Conservation (phyloP, 1,139 yeast species). For the Pichia sp. region DNA sequence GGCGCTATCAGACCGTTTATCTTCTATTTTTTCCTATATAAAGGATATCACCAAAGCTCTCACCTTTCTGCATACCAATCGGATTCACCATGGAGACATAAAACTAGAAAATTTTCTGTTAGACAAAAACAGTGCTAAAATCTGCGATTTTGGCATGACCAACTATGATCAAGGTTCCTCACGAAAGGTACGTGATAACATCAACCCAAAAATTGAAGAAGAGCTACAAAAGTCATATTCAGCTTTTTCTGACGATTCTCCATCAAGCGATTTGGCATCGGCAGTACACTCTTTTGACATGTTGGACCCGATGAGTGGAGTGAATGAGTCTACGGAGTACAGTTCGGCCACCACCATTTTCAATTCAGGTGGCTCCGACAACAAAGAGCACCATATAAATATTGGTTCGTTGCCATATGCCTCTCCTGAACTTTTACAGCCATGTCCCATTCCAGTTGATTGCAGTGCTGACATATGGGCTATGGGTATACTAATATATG, state of each 20-base stretch:
- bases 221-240: neutral
- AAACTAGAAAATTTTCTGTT: conserved; percentile 82
- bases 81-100: conserved; percentile 83
- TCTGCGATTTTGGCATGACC: conserved; percentile 89
- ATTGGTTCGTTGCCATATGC: conserved; percentile 93
- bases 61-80: conserved; percentile 64
- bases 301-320: neutral
- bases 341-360: neutral
- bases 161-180: conserved; percentile 20
- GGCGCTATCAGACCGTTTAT: conserved; percentile 31
- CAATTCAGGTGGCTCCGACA: neutral
- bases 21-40: conserved; percentile 36
- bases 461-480: conserved; percentile 90
- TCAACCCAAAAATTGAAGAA: neutral
- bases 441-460: conserved; percentile 58
- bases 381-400: conserved; percentile 32
- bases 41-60: conserved; percentile 61
- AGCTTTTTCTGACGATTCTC: neutral
- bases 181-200: neutral
- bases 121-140: conserved; percentile 41
- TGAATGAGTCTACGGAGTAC: neutral
- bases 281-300: neutral
- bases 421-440: conserved; percentile 74
- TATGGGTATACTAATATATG: conserved; percentile 70
- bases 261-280: neutral